Percentiles rank a stretch among this genome's conserved stretches.
These are phyloP conservation scores for Aschersonia sp. DNA, from an alignment of 2,329 filamentous ascomycete species.

Conservation along the genomic window DNA sequence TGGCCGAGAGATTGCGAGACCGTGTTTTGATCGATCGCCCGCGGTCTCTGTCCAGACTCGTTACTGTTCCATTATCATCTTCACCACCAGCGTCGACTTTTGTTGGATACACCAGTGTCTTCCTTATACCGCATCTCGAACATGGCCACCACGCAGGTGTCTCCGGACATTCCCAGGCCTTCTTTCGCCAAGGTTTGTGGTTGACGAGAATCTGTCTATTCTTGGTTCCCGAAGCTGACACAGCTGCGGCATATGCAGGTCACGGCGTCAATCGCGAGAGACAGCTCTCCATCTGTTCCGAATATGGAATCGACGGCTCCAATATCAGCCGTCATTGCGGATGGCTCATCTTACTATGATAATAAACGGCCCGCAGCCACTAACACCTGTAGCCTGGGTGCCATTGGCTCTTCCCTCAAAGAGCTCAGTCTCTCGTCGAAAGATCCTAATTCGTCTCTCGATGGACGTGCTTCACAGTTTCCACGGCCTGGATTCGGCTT, in stretches of 20 bases:
- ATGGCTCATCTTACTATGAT: slow-evolving; percentile 7
- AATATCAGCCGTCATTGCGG: slow-evolving; percentile 5
- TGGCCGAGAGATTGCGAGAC: slow-evolving; percentile 4
- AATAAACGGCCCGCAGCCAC: slow-evolving; percentile 5
- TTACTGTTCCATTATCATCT: slow-evolving; percentile 3
- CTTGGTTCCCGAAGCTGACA: not conserved
- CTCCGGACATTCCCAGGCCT: slow-evolving; percentile 37
- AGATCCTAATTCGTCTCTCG: slow-evolving; percentile 29
- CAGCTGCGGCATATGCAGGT: slow-evolving; percentile 19
- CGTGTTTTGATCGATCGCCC: slow-evolving; percentile 1
- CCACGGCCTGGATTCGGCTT: slow-evolving; percentile 15
- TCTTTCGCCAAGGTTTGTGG: slow-evolving; percentile 59
- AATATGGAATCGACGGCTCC: slow-evolving; percentile 7
- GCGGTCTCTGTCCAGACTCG: slow-evolving; percentile 3
- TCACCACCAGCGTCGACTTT: slow-evolving; percentile 6
- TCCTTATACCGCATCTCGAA: slow-evolving; percentile 6
- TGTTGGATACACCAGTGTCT: slow-evolving; percentile 9
- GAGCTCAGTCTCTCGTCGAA: slow-evolving; percentile 15
- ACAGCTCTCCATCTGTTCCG: slow-evolving; percentile 5
- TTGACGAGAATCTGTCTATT: slow-evolving; percentile 11
- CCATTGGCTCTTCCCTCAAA: slow-evolving; percentile 14
- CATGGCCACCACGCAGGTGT: slow-evolving; percentile 34
- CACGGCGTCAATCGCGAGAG: slow-evolving; percentile 27
- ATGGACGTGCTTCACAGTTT: slow-evolving; percentile 25
- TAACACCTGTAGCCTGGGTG: slow-evolving; percentile 11